Percentiles rank a stretch among this genome's conserved stretches.
These are phyloP conservation scores for Populus tomentosa DNA, from an alignment of 441 rosid genomes.

Conservation along the genomic window DNA sequence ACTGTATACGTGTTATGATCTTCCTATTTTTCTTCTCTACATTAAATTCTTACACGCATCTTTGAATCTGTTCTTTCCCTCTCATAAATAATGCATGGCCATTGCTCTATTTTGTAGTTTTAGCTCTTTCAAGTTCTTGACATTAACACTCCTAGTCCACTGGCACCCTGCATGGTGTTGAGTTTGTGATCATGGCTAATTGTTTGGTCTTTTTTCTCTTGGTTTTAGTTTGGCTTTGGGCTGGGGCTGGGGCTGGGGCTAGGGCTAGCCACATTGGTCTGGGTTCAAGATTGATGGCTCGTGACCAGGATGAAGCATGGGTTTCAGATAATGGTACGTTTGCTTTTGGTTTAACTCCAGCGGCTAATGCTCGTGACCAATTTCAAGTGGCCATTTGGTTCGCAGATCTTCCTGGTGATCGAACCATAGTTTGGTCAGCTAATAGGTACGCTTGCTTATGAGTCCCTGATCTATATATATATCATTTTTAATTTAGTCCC, in stretches of 20 bases:
- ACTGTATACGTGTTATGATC: conserved; percentile 33
- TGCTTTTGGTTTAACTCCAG: conserved; percentile 64
- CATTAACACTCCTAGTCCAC: background rate
- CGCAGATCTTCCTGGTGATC: conserved; percentile 71
- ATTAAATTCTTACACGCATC: background rate
- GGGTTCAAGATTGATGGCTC: conserved; percentile 60
- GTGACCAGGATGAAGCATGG: conserved; percentile 38
- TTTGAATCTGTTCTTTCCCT: background rate
- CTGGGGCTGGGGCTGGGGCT: conserved; percentile 25
- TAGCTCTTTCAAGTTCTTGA: background rate
- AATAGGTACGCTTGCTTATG: conserved; percentile 41
- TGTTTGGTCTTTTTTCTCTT: conserved; percentile 17
- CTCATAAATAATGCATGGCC: conserved; percentile 6
- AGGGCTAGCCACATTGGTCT: conserved; percentile 33
- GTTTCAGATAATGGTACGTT: conserved; percentile 71
- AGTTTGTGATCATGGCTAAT: conserved; percentile 15
- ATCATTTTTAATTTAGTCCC: too few species aligned
- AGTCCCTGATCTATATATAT: background rate
- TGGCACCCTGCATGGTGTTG: background rate
- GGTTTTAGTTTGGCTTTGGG: conserved; percentile 16
- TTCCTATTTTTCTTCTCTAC: conserved; percentile 12
- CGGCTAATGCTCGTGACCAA: conserved; percentile 23
- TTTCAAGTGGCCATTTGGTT: conserved; percentile 77
- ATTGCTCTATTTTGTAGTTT: background rate
- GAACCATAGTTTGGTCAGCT: conserved; percentile 75